Conservation (phyloP, 2,329 filamentous ascomycete genomes). For the Dactylellina drechsleri region DNA sequence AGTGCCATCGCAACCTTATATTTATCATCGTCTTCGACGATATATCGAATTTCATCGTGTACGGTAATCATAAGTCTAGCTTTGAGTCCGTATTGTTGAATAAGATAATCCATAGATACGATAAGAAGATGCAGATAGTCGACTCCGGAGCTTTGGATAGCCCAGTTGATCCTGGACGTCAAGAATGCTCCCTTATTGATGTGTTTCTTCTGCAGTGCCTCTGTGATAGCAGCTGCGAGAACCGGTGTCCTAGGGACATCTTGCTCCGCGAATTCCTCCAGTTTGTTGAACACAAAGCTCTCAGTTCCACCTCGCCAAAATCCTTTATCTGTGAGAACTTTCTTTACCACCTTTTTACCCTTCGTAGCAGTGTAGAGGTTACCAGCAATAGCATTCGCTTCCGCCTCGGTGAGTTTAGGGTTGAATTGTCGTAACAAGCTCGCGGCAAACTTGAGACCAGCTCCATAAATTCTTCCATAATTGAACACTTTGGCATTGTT, state of each 20-base stretch:
- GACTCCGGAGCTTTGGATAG: conserved; percentile 95
- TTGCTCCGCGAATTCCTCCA: conserved; percentile 97
- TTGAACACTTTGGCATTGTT: conserved; percentile 99
- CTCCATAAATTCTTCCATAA: conserved; percentile 98
- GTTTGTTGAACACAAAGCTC: conserved; percentile 96
- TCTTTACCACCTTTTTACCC: conserved; percentile 75
- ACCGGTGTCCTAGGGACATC: conserved; percentile 90
- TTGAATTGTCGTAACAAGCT: conserved; percentile 95
- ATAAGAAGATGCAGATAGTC: conserved; percentile 96
- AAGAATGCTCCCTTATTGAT: conserved; percentile 91
- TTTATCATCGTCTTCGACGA: conserved; percentile 84
- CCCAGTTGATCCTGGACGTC: conserved; percentile 98
- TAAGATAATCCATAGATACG: conserved; percentile 92
- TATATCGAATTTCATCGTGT: conserved; percentile 95
- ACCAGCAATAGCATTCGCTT: conserved; percentile 79
- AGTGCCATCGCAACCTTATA: conserved; percentile 92
- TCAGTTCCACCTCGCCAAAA: conserved; percentile 98
- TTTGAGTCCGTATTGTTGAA: conserved; percentile 82
- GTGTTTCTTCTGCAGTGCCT: conserved; percentile 88
- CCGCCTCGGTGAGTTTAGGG: conserved; percentile 78
- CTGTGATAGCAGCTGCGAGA: conserved; percentile 92
- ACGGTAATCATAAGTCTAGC: conserved; percentile 92
- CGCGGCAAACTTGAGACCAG: conserved; percentile 90
- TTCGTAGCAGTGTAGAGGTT: conserved; percentile 91
- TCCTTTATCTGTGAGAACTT: conserved; percentile 69